phyloP scores from a whole-genome alignment of 495 filamentous ascomycete genomes.

The Aspergillus olivimuriae region DNA sequence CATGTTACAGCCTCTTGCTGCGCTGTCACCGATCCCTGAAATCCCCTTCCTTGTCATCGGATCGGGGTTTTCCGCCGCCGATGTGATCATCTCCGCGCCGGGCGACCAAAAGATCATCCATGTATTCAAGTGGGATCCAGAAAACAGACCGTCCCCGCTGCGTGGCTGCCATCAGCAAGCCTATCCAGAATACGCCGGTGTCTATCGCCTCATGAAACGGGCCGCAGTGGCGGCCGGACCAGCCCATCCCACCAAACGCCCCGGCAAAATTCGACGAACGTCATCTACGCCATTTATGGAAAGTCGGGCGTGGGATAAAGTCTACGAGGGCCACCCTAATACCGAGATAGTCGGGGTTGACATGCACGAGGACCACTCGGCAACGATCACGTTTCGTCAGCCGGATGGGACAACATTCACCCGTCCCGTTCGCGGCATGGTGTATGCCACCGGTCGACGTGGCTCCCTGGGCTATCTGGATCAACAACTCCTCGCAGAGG shows the following conservation, averaged over 20 bases:
- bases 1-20: constrained; percentile 35
- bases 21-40: constrained; percentile 15
- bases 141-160: constrained; percentile 51
- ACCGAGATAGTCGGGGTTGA: constrained; percentile 43
- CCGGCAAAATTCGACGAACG: constrained; percentile 22
- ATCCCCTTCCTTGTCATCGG: constrained; percentile 52
- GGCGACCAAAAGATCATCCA: constrained; percentile 51
- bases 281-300: constrained; percentile 41
- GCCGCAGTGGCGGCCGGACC: constrained; percentile 29
- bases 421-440: constrained; percentile 41
- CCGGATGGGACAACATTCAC: constrained; percentile 40
- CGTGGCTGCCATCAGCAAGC: constrained; percentile 57
- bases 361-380: constrained; percentile 21
- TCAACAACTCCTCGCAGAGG: constrained; percentile 41
- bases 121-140: constrained; percentile 56
- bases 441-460: constrained; percentile 58
- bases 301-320: constrained; percentile 41
- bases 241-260: constrained; percentile 10
- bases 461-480: constrained; percentile 52
- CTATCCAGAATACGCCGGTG: constrained; percentile 60
- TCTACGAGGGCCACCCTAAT: constrained; percentile 57
- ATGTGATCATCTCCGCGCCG: constrained; percentile 53
- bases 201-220: constrained; percentile 60
- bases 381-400: constrained; percentile 41
- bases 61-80: constrained; percentile 60